A percentile compares a stretch with the other conserved stretches of the same genome.
phyloP scores from a whole-genome alignment of 768 basidiomycete species.

The Amanita inopinata region DNA sequence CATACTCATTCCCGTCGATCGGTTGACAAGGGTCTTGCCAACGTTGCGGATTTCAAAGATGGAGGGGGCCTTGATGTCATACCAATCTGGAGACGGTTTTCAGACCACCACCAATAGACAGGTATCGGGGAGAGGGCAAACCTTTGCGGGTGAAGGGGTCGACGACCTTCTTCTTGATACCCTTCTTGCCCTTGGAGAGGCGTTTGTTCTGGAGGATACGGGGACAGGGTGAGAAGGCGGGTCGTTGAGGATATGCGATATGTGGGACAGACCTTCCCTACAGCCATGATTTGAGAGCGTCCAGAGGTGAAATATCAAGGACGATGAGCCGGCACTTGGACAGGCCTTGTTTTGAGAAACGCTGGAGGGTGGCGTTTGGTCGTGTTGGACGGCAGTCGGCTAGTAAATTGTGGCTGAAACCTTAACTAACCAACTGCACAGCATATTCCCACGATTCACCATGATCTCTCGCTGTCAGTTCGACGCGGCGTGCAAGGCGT shows the following conservation, averaged over 20 bases:
- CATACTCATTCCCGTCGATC: conserved; percentile 96
- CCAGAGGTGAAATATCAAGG: conserved; percentile 31
- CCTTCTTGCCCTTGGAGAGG: conserved; percentile 96
- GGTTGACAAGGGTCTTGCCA: conserved; percentile 97
- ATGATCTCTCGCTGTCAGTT: conserved; percentile 54
- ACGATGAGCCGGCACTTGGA: conserved; percentile 36
- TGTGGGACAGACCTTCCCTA: conserved; percentile 63
- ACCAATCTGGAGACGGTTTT: conserved; percentile 72
- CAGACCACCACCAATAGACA: no score
- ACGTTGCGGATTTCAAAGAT: conserved; percentile 95
- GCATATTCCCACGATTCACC: conserved; percentile 31
- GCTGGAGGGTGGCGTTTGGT: conserved; percentile 22
- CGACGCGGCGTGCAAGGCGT: conserved; percentile 45
- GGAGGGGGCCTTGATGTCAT: conserved; percentile 96
- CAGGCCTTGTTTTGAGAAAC: conserved; percentile 34
- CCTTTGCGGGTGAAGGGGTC: conserved; percentile 99
- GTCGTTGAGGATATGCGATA: no score
- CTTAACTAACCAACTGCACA: conserved; percentile 44
- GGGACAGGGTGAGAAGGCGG: conserved; percentile 11
- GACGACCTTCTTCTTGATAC: conserved; percentile 99
- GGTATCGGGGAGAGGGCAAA: no score
- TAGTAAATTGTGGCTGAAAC: conserved; percentile 64
- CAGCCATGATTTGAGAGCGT: conserved; percentile 58
- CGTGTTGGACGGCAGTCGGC: conserved; percentile 18
- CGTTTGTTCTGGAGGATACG: conserved; percentile 74